Evolutionary conservation across 1,284 basidiomycete genomes (phyloP), one percentile per base, ranked within the genome.

Genomic region (Gomphus bonarii): DNA sequence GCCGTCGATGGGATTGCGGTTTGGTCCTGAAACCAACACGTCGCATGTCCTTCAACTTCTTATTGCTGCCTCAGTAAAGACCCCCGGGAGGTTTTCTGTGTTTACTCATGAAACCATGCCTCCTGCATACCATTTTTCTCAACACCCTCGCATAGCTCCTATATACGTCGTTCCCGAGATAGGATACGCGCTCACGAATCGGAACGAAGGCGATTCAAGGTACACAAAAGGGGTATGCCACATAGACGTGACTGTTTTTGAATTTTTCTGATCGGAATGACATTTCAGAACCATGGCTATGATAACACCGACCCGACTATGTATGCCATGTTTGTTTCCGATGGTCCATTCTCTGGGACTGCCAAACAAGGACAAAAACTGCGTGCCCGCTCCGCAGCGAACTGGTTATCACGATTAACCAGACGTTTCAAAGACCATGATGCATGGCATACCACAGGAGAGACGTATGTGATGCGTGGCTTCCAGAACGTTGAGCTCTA

Each of bases 261-360:
- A 54, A 33, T 5, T 16, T n/a, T 22, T 22, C 10, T 55, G 16
- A 50, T 30, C 35, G 8, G 49, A 49, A 54, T 22, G 9, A 49
- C 30, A 22, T 28, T 31, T 9, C 62, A 90, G 81, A 90, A 84
- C 61, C 88, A 93, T 62, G 90, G 88, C 10, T 92, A 91, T 66
- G 91, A 94, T 66, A 92, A 92, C 62, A 68, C 76, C 14, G 78
- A 84, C 42, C 65, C 73, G 9, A 76, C 86, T 3, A 95, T 95
- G 93, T 82, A 84, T 57, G 91, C 91, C 0, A 85, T 91, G 68
- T 95, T 95, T 69, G 85, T 95, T 60, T 89, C 90, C 2, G 86
- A 90, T 65, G 92, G 92, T 1, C 91, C 92, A 0, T 92, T 92
- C 66, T 83, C 87, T 11, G 76, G 82, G 57, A 91, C 90, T 67